Conservation (phyloP, 2,329 filamentous ascomycete genomes). For the Chaetothyriales sp. region DNA sequence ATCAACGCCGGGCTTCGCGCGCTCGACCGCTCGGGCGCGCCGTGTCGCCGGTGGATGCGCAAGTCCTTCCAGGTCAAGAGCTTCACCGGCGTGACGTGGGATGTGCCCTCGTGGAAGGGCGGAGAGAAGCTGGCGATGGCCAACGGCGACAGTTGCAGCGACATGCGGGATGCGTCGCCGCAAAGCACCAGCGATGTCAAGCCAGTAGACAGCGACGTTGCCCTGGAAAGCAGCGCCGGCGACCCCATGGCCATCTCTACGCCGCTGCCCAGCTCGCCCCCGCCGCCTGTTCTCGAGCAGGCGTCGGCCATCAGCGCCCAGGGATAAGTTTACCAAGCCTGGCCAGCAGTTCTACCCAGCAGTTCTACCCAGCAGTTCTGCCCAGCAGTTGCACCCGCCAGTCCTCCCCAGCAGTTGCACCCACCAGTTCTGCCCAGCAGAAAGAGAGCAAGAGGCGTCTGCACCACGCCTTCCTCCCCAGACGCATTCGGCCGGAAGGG, state of each 20-base stretch:
- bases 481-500: too few relatives aligned
- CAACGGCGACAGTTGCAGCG: conserved; percentile 45
- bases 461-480: too few relatives aligned
- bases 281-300: conserved; percentile 26
- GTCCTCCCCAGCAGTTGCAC: too few relatives aligned
- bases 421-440: not conserved
- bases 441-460: too few relatives aligned
- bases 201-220: conserved; percentile 41
- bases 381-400: too few relatives aligned
- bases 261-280: conserved; percentile 39
- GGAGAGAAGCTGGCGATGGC: conserved; percentile 30
- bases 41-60: conserved; percentile 81
- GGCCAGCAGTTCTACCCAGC: not conserved
- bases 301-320: conserved; percentile 28
- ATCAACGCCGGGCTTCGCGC: conserved; percentile 95
- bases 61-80: conserved; percentile 75
- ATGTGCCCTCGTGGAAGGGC: conserved; percentile 66
- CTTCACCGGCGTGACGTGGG: conserved; percentile 79
- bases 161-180: conserved; percentile 41
- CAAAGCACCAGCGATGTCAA: conserved; percentile 44
- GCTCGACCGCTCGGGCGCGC: conserved; percentile 80
- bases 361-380: not conserved
- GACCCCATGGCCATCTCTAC: conserved; percentile 32
- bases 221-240: conserved; percentile 42
- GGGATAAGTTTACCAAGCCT: conserved; percentile 6